Base-by-base conservation (phyloP, 2,329 filamentous ascomycete genomes). In the Ophiostoma sp. region DNA sequence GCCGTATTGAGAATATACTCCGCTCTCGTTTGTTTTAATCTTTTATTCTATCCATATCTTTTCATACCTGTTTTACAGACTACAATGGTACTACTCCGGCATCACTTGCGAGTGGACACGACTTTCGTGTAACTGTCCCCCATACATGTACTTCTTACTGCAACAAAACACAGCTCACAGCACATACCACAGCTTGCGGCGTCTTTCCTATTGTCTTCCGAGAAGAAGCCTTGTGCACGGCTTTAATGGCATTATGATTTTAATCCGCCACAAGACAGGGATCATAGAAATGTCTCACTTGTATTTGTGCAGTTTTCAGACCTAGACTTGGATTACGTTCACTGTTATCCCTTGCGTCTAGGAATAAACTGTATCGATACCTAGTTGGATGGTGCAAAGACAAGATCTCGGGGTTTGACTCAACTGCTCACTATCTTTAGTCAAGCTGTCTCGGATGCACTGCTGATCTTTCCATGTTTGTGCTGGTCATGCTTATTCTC, bases 21-120 rank as follows among this genome's bases (percentile, higher is more conserved):
- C 64, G 60, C 20, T 66, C 35, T 36, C 33, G 23, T 27, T 27
- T 10, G 44, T 66, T 54, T 35, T 4, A 48, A 33, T 27, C 1
- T 4, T 60, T 36, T 8, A 3, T 62, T 62, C 57, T 11, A 6
- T 33, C 1, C 23, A 4, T 33, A 17, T 5, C 6, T 35, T 6
- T 6, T 62, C 8, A 4, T 48, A 15, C 31, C 36, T 35, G 33
- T 15, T 31, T 13, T 35, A 41, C 36, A 39, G 36, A 39, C 8
- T 41, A 41, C 4, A 8, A 48, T 36, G 6, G 65, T 67, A 44
- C 39, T 11, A 67, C 65, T 23, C 39, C 65, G 65, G 65, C 65
- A 67, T 48, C 36, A 17, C 8, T 48, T 31, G 65, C 65, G 65
- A 67, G 39, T 67, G 65, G 65, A 13, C 39, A 48, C 27, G n/a